Conservation (phyloP, 2,329 filamentous ascomycete species). For the Cercospora zeina region DNA sequence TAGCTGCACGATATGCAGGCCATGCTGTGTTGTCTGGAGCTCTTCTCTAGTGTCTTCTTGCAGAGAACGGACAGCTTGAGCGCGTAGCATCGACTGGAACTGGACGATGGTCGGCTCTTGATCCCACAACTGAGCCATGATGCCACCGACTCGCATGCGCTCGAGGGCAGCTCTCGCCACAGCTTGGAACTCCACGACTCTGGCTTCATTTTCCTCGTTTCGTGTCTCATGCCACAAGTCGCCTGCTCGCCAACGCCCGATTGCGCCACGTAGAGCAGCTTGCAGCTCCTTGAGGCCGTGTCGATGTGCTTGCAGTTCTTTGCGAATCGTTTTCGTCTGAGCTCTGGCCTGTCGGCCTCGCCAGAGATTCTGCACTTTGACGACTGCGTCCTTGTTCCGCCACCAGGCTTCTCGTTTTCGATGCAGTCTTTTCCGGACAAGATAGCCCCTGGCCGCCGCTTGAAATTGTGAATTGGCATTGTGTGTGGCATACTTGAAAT, state of each 20-base stretch:
- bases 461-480: conserved; percentile 78
- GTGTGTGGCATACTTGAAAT: conserved; percentile 80
- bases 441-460: conserved; percentile 72
- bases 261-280: conserved; percentile 52
- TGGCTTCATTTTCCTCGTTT: conserved; percentile 40
- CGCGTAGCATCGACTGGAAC: conserved; percentile 70
- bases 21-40: conserved; percentile 55
- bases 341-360: conserved; percentile 61
- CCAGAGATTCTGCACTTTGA: conserved; percentile 79
- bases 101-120: conserved; percentile 73
- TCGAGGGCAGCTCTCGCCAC: conserved; percentile 67
- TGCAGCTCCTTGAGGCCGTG: conserved; percentile 50
- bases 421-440: conserved; percentile 65
- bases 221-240: conserved; percentile 48
- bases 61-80: conserved; percentile 49
- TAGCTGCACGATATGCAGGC: conserved; percentile 57
- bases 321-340: conserved; percentile 51
- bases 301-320: conserved; percentile 46
- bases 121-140: conserved; percentile 90
- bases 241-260: conserved; percentile 56
- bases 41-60: conserved; percentile 60
- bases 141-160: conserved; percentile 71
- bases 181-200: conserved; percentile 45
- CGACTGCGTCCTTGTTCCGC: conserved; percentile 65
- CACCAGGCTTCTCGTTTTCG: conserved; percentile 68